These are phyloP conservation scores for Spathaspora arborariae DNA, from an alignment of 805 yeast genomes.

Conservation along the genomic window DNA sequence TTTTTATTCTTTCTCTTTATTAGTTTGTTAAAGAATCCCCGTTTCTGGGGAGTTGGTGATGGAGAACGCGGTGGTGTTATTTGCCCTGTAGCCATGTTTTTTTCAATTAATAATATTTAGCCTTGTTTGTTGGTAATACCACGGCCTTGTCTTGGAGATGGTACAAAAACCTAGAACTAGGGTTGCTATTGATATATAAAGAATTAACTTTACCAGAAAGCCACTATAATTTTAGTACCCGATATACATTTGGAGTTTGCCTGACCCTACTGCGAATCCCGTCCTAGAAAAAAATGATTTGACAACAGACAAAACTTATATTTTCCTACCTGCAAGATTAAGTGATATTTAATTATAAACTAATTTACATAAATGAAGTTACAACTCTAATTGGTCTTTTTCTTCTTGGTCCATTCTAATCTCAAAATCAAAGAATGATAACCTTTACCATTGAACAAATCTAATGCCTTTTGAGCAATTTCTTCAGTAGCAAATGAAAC, in stretches of 20 bases:
- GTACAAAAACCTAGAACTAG: no score
- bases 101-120: not conserved
- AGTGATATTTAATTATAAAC: conserved; percentile 2
- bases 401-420: conserved; percentile 46
- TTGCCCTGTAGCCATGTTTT: not conserved
- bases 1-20: conserved; percentile 7
- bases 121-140: no score
- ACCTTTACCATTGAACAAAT: conserved; percentile 82
- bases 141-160: no score
- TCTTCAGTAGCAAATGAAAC: conserved; percentile 70
- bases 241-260: not conserved
- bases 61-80: conserved; percentile 4
- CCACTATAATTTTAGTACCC: not conserved
- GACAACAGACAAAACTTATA: not conserved
- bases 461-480: conserved; percentile 75
- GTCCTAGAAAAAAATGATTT: not conserved
- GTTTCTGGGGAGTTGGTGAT: not conserved
- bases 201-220: not conserved
- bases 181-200: no score
- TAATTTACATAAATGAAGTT: conserved; percentile 8
- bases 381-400: conserved; percentile 19
- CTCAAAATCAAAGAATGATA: conserved; percentile 77
- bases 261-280: not conserved
- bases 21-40: conserved; percentile 11
- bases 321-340: not conserved